Percentiles rank a stretch among this genome's conserved stretches.
Conservation (phyloP, 352 stramenopile species). For the Pythium folliculosum region DNA sequence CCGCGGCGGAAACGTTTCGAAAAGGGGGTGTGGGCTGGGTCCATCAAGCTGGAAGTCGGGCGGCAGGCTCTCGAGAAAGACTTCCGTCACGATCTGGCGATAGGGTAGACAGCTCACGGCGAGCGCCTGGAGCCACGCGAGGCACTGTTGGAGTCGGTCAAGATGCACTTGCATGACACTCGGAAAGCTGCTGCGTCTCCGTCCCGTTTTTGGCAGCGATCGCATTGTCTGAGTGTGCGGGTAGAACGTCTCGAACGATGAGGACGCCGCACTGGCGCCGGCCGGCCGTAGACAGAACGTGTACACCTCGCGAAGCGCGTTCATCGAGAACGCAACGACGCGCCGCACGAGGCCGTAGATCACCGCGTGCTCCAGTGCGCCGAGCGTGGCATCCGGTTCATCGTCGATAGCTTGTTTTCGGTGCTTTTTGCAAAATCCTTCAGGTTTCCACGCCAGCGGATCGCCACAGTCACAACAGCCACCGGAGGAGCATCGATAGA, state of each 20-base stretch:
- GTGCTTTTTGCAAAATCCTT: slow-evolving; percentile 82
- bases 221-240: slow-evolving; percentile 24
- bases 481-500: slow-evolving; percentile 80
- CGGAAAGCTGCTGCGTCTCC: slow-evolving; percentile 42
- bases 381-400: slow-evolving; percentile 27
- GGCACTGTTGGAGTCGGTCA: slow-evolving; percentile 55
- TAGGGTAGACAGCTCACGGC: slow-evolving; percentile 75
- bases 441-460: slow-evolving; percentile 70
- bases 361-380: slow-evolving; percentile 38
- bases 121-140: slow-evolving; percentile 72
- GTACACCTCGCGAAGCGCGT: slow-evolving; percentile 63
- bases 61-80: slow-evolving; percentile 68
- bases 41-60: slow-evolving; percentile 32
- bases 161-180: slow-evolving; percentile 51
- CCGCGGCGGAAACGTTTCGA: slow-evolving; percentile 13
- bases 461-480: slow-evolving; percentile 86
- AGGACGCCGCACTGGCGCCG: background rate
- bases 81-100: slow-evolving; percentile 52
- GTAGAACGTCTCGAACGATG: slow-evolving; percentile 40
- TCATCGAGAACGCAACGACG: slow-evolving; percentile 55
- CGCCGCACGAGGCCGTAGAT: slow-evolving; percentile 47
- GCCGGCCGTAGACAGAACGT: slow-evolving; percentile 44
- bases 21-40: background rate
- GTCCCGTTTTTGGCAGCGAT: slow-evolving; percentile 48
- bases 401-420: slow-evolving; percentile 14